phyloP scores from a whole-genome alignment of 1,284 basidiomycete genomes.

The Apiotrichum laibachii region DNA sequence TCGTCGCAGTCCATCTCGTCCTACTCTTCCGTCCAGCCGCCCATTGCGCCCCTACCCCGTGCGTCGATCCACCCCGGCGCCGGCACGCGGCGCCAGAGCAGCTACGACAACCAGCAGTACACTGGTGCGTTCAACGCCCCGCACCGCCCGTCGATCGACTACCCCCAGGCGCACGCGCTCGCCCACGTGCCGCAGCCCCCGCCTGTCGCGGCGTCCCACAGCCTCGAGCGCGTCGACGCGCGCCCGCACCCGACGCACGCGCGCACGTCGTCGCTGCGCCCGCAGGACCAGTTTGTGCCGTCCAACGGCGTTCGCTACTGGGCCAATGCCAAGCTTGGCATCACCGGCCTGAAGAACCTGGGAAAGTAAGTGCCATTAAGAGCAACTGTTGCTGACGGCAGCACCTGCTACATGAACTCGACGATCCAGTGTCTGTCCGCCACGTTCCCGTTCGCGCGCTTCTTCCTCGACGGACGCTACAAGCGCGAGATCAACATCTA shows the following conservation, averaged over 20 bases:
- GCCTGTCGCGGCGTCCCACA: slow-evolving; percentile 66
- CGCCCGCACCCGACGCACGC: slow-evolving; percentile 52
- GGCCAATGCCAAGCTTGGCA: slow-evolving; percentile 72
- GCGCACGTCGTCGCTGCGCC: slow-evolving; percentile 21
- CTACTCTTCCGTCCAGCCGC: slow-evolving; percentile 22
- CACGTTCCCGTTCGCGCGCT: slow-evolving; percentile 82
- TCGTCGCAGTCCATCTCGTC: slow-evolving; percentile 25
- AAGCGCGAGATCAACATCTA: slow-evolving; percentile 80
- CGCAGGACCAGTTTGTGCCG: slow-evolving; percentile 7
- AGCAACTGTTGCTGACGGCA: slow-evolving; percentile 12
- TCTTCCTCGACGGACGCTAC: slow-evolving; percentile 88
- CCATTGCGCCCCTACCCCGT: slow-evolving; percentile 65
- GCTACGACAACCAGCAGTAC: slow-evolving; percentile 64
- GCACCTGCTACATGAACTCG: slow-evolving; percentile 98
- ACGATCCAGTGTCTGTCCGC: slow-evolving; percentile 93
- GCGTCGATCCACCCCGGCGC: slow-evolving; percentile 64
- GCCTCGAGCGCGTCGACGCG: slow-evolving; percentile 66
- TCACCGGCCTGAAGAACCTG: slow-evolving; percentile 88
- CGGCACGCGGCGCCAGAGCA: slow-evolving; percentile 68
- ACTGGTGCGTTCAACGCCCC: slow-evolving; percentile 51
- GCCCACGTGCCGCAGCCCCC: slow-evolving; percentile 69
- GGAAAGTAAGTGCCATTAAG: slow-evolving; percentile 62
- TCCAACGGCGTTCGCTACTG: slow-evolving; percentile 58
- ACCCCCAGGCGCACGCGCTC: slow-evolving; percentile 64
- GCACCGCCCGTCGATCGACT: slow-evolving; percentile 61